Base-by-base conservation (phyloP, 495 filamentous ascomycete species). In the Chaetomium tenue region DNA sequence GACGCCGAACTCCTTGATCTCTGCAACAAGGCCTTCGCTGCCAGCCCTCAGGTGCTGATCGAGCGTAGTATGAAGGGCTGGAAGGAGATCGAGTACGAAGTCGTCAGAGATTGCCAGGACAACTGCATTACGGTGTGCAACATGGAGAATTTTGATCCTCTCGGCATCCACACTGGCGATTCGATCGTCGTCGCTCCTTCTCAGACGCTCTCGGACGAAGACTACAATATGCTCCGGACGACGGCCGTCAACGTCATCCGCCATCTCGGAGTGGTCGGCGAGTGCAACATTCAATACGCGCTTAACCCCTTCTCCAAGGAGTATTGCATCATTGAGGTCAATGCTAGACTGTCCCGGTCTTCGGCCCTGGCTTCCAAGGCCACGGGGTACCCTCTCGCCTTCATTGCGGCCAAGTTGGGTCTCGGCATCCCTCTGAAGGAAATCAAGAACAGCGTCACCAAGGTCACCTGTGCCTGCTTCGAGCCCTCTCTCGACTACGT, bases 101-200 rank as follows among this genome's bases (percentile, higher is more conserved):
- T 98, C 40, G 93, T 98, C 44, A 87, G 93, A 63, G 93, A 98
- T 76, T 89, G 89, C 52, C 84, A 87, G 69, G 94, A 97, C 83
- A 98, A 98, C 81, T 97, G 94, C 77, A 97, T 98, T 69, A 98
- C 93, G 20, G 93, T 98, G 52, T 98, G 93, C 82, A 98, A 98
- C 81, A 98, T 98, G 93, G 93, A 98, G 81, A 98, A 98, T 79
- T 98, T 98, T 73, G 93, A 98, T 73, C 93, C 93, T 44, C 83
- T 98, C 40, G 93, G 93, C 72, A 93, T 96, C 60, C 93, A 98
- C 74, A 98, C 93, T 46, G 93, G 93, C 74, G 93, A 98, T 80
- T 96, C 91, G 66, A 96, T 98, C 68, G 93, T 98, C 60, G 92
- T 97, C 68, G 92, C 93, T 57, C 93, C 93, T 48, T 93, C 89